These are phyloP conservation scores for Phytopythium chamaehyphon DNA, from an alignment of 352 stramenopile genomes.

Conservation along the genomic window DNA sequence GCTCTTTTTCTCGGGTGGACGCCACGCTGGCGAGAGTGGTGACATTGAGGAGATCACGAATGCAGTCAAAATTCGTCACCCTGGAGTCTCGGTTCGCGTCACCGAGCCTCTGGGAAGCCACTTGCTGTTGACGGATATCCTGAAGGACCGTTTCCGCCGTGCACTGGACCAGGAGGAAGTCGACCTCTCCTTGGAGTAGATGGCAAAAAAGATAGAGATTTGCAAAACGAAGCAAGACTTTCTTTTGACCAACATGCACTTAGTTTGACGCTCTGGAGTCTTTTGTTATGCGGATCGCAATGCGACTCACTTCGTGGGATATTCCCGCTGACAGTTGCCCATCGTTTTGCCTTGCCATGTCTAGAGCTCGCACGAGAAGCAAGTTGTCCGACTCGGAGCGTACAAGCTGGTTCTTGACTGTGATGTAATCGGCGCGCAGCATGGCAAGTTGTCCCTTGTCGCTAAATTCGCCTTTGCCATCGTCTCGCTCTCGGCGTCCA, in stretches of 20 bases:
- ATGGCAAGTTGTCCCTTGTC: constrained; percentile 26
- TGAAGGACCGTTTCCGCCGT: constrained; percentile 59
- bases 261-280: not conserved
- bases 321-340: constrained; percentile 51
- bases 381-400: constrained; percentile 56
- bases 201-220: not conserved
- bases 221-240: not conserved
- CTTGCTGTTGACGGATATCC: constrained; percentile 50
- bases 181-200: constrained; percentile 20
- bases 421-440: constrained; percentile 40
- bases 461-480: constrained; percentile 7
- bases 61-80: constrained; percentile 33
- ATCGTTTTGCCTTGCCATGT: constrained; percentile 46
- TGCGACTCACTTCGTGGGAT: constrained; percentile 49
- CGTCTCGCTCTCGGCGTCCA: not conserved
- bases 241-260: not conserved
- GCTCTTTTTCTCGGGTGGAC: constrained; percentile 74
- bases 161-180: constrained; percentile 17
- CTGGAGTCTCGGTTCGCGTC: constrained; percentile 48
- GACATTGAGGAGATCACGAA: constrained; percentile 78
- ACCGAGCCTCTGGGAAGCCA: constrained; percentile 66
- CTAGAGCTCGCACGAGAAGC: constrained; percentile 60
- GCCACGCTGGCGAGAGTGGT: constrained; percentile 64
- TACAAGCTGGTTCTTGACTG: constrained; percentile 58
- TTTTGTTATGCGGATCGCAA: constrained; percentile 32